These are phyloP conservation scores for Tuber microsphaerosporum DNA, from an alignment of 495 filamentous ascomycete species.

Conservation along the genomic window DNA sequence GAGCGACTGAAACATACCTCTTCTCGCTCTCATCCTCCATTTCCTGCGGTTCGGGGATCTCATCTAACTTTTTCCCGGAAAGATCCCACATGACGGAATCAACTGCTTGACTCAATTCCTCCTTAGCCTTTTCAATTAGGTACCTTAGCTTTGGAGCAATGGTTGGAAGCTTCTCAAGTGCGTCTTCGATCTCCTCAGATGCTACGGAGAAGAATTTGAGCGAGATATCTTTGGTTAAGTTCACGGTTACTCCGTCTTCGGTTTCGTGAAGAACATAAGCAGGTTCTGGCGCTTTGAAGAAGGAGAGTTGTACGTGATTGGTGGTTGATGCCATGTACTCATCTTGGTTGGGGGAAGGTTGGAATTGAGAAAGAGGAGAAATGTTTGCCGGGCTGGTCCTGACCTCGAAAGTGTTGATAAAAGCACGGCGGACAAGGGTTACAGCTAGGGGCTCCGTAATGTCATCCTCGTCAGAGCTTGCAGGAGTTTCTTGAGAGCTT, in stretches of 20 bases:
- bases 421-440: background rate
- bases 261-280: background rate
- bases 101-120: rapidly evolving
- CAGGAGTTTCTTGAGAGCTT: background rate
- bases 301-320: background rate
- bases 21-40: background rate
- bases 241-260: background rate
- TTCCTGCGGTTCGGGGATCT: background rate
- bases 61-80: background rate
- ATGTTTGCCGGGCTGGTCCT: background rate
- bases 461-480: background rate
- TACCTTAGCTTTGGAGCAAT: background rate
- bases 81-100: background rate
- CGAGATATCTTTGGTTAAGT: background rate
- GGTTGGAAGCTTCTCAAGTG: background rate
- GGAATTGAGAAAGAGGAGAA: background rate
- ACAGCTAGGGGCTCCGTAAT: background rate
- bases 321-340: background rate
- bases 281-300: background rate
- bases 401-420: background rate
- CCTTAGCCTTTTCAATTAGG: background rate
- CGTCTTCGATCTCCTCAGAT: background rate
- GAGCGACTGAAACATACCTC: background rate
- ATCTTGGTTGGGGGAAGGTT: background rate
- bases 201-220: background rate